Base-by-base conservation (phyloP, 2,329 filamentous ascomycete genomes). In the Cordyceps cicadae region DNA sequence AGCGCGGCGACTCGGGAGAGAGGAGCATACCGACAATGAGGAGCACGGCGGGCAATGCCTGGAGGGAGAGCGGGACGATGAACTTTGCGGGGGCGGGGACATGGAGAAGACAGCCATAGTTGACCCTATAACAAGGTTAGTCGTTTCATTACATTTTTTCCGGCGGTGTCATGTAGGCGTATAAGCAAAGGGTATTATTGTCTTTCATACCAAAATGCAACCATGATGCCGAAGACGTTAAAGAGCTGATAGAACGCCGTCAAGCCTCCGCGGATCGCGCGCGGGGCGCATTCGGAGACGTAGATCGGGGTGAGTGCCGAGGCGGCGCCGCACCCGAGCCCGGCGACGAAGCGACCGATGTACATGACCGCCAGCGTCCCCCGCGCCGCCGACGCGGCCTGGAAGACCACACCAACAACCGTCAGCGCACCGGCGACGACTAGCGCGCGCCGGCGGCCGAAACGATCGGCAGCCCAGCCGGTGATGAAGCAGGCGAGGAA, bases 291-390 rank as follows among this genome's bases (percentile, higher is more conserved):
- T 63, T 81, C 79, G 50, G 77, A 79, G 29, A 78, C 74, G 50
- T 79, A 78, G 46, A 79, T 62, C 0, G 76, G 76, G 4, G 73
- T 75, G 62, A 79, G 60, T 50, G 74, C 77, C 21, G 77, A 80
- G 0, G 78, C 78, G 54, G 77, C 76, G n/a, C 79, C 79, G 45
- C 81, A 77, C 3, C 78, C 79, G 6, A 82, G 65, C 11, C 79
- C 79, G 29, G 76, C 71, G 24, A 81, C 65, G 54, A 81, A 83
- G 69, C 87, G 79, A 53, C 87, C 87, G 63, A 87, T 76, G 66
- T 88, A 90, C 76, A 90, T 86, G 65, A 79, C 75, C 14, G 80
- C 75, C 41, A 89, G 71, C 53, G 81, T 78, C 5, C 86, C 87
- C 3, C 69, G 60, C 14, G 66, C 67, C 2, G 76, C 77, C n/a